Evolutionary conservation across 2,329 filamentous ascomycete genomes (phyloP), one percentile per base, ranked within the genome.

Genomic region (Cytospora paraplurivora): DNA sequence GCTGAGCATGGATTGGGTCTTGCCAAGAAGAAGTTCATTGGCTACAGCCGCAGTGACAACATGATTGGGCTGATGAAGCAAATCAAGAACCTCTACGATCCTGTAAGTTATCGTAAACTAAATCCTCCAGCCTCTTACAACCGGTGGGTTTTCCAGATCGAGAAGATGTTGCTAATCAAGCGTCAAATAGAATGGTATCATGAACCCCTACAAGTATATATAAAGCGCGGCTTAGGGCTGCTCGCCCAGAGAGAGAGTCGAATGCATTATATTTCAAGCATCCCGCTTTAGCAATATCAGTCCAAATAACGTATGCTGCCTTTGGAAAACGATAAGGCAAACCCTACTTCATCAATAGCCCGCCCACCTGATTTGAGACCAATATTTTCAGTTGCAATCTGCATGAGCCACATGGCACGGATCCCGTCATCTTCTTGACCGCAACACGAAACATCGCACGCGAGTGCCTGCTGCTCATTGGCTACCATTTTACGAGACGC

Each of bases 171-270:
- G 50, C 59, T 60, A 35, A 54, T 34, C 37, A 37, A 38, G 2
- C 1, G 56, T 34, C 67, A 65, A 61, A 68, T 70, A 96, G 92
- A 97, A 97, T 70, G 93, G 93, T 55, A 98, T 98, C 77, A 96
- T 98, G 92, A 98, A 97, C 78, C 94, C 94, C 0, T 98, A 98
- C 82, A 98, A 98, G 79, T 98, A 97, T 76, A 90, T 98, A 69
- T 89, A 77, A 72, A 59, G 3, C 54, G 13, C 50, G 21, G 52
- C 13, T 19, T 34, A 51, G 53, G 19, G 33, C 32, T 52, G 32
- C 32, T 32, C 19, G 13, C 57, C 57, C 56, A 64, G 49, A 47
- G 51, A 65, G 7, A 37, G 38, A 21, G 35, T 27, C 27, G n/a
- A 55, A 61, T 55, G 27, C 32, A 19, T 49, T 7, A 61, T 21